A percentile compares a stretch with the other conserved stretches of the same genome.
phyloP scores from a whole-genome alignment of 2,329 filamentous ascomycete species.

The Coleophoma cylindrospora region DNA sequence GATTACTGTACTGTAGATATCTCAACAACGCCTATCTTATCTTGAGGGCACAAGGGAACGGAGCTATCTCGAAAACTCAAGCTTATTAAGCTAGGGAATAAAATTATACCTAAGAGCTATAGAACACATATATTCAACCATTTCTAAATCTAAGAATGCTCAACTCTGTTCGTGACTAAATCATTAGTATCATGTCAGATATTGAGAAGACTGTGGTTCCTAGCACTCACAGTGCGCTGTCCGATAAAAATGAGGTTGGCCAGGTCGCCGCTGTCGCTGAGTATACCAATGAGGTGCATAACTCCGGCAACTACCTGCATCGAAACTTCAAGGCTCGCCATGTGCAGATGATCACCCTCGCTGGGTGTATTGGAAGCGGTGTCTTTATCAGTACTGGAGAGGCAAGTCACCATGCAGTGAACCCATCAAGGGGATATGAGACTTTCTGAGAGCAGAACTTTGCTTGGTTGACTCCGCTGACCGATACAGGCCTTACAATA shows the following conservation, averaged over 20 bases:
- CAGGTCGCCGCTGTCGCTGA: background rate
- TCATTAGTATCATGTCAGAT: too few species aligned
- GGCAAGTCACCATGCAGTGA: background rate
- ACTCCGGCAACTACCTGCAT: constrained; percentile 1
- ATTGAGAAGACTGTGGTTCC: too few species aligned
- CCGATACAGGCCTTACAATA: background rate
- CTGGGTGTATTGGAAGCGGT: background rate
- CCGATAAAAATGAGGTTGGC: background rate
- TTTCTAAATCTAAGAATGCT: too few species aligned
- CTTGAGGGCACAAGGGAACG: too few species aligned
- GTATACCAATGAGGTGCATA: background rate
- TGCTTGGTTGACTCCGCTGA: background rate
- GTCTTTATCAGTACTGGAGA: background rate
- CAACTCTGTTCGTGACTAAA: too few species aligned
- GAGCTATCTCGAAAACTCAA: too few species aligned
- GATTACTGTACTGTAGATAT: too few species aligned
- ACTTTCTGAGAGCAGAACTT: background rate
- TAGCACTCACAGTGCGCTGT: too few species aligned
- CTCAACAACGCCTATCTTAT: too few species aligned
- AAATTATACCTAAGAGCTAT: too few species aligned
- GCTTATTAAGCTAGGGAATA: too few species aligned
- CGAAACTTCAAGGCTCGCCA: background rate
- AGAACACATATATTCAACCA: too few species aligned
- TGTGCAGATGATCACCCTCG: constrained; percentile 2
- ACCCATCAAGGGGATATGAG: background rate